phyloP scores from a whole-genome alignment of 1,284 basidiomycete species.

The Tranzscheliella williamsii region DNA sequence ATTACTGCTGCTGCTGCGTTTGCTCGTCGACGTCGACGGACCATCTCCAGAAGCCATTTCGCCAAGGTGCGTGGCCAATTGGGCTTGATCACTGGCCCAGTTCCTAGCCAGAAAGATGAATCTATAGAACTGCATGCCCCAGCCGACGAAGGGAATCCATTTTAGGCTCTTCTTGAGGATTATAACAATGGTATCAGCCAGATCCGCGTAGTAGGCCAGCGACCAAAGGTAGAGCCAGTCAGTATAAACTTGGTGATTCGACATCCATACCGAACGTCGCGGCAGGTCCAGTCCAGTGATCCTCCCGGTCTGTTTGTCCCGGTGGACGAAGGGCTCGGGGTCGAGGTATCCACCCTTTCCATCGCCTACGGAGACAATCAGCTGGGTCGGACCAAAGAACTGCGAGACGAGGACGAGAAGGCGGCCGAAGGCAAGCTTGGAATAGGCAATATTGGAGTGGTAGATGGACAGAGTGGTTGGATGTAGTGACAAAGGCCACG shows the following conservation, averaged over 20 bases:
- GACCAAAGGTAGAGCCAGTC: slow-evolving; percentile 58
- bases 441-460: slow-evolving; percentile 32
- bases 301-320: slow-evolving; percentile 24
- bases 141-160: slow-evolving; percentile 51
- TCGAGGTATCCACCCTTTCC: slow-evolving; percentile 37
- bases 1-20: neutral
- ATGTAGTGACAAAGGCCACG: slow-evolving; percentile 34
- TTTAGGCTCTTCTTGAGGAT: slow-evolving; percentile 48
- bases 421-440: slow-evolving; percentile 39
- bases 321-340: slow-evolving; percentile 34
- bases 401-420: slow-evolving; percentile 42
- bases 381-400: slow-evolving; percentile 48
- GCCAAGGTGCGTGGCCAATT: slow-evolving; percentile 35
- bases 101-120: slow-evolving; percentile 52
- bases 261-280: slow-evolving; percentile 38
- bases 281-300: slow-evolving; percentile 39
- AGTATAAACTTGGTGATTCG: slow-evolving; percentile 53
- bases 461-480: slow-evolving; percentile 20
- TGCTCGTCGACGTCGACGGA: neutral
- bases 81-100: slow-evolving; percentile 41
- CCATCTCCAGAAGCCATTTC: slow-evolving; percentile 21
- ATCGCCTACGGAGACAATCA: slow-evolving; percentile 46
- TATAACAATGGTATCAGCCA: slow-evolving; percentile 44
- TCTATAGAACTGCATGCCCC: slow-evolving; percentile 55
- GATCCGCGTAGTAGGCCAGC: slow-evolving; percentile 48